These are phyloP conservation scores for Lentinula novae-zelandiae DNA, from an alignment of 1,284 basidiomycete species.

Conservation along the genomic window DNA sequence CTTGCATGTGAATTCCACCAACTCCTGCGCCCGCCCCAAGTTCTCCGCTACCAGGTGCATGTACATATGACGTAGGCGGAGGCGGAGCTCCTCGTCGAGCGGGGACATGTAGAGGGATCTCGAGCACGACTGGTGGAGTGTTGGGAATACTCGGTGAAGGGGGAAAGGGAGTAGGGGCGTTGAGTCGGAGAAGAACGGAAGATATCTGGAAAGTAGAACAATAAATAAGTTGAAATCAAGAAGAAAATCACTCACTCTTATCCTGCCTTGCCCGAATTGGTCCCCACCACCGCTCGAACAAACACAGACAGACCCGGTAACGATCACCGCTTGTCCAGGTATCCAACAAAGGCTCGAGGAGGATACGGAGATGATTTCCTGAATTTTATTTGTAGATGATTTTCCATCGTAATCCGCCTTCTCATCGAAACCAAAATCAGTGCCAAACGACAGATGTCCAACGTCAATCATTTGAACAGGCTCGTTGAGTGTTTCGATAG, in stretches of 20 bases:
- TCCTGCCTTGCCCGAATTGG: slow-evolving; percentile 33
- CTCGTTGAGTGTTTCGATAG: slow-evolving; percentile 11
- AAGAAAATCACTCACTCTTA: slow-evolving; percentile 40
- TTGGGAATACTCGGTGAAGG: neutral
- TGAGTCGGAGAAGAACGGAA: slow-evolving; percentile 25
- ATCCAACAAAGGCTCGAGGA: slow-evolving; percentile 46
- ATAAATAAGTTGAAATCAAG: too few species aligned
- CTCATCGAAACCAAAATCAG: slow-evolving; percentile 2
- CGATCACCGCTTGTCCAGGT: slow-evolving; percentile 37
- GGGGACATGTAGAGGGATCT: neutral
- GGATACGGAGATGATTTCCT: slow-evolving; percentile 16
- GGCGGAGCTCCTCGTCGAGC: neutral
- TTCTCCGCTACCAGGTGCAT: neutral
- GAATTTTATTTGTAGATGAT: too few species aligned
- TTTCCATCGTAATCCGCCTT: neutral
- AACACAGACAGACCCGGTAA: slow-evolving; percentile 35
- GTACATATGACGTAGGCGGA: neutral
- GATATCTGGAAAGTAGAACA: slow-evolving; percentile 21
- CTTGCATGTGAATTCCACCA: neutral
- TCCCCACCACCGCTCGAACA: slow-evolving; percentile 46
- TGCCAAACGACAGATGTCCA: slow-evolving; percentile 30
- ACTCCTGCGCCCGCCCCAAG: neutral
- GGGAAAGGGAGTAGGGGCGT: neutral
- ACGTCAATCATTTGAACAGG: slow-evolving; percentile 38
- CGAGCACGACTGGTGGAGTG: neutral